A percentile compares a stretch with the other conserved stretches of the same genome.
Evolutionary conservation across 2,329 filamentous ascomycete species (phyloP).

Genomic region (Epichloe coenophiala): DNA sequence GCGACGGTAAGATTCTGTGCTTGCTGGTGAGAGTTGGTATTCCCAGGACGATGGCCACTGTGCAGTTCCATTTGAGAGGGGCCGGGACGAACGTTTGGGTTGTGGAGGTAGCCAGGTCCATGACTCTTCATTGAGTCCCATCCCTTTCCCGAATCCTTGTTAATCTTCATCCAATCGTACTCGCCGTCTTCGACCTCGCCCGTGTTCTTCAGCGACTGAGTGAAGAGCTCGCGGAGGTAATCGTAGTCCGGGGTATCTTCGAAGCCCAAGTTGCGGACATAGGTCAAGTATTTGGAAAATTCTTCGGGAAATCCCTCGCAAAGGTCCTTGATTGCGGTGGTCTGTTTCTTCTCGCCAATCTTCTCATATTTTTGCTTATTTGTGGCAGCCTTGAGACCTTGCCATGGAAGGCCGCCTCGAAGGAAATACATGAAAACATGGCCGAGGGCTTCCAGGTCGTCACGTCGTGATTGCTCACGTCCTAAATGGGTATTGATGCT

Average conservation of each 20-base stretch:
- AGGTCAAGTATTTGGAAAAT: conserved; percentile 94
- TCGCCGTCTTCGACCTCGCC: conserved; percentile 95
- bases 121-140: conserved; percentile 68
- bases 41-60: conserved; percentile 53
- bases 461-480: conserved; percentile 86
- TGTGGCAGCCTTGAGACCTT: conserved; percentile 59
- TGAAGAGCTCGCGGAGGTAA: conserved; percentile 91
- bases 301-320: conserved; percentile 95
- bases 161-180: conserved; percentile 99
- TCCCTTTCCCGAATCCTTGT: conserved; percentile 68
- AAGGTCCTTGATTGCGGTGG: conserved; percentile 88
- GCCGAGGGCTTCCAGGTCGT: conserved; percentile 81
- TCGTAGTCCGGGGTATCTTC: conserved; percentile 98
- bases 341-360: conserved; percentile 99
- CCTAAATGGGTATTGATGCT: conserved; percentile 98
- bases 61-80: conserved; percentile 77
- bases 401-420: conserved; percentile 58
- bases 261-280: conserved; percentile 94
- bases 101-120: conserved; percentile 48
- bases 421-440: conserved; percentile 67
- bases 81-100: conserved; percentile 65
- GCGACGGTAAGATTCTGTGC: conserved; percentile 57
- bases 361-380: conserved; percentile 99
- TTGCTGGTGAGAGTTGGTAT: conserved; percentile 50
- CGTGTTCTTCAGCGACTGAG: conserved; percentile 84